Percentiles rank a stretch among this genome's conserved stretches.
Evolutionary conservation across 2,329 filamentous ascomycete genomes (phyloP).

Genomic region (Pseudogymnoascus sp.): DNA sequence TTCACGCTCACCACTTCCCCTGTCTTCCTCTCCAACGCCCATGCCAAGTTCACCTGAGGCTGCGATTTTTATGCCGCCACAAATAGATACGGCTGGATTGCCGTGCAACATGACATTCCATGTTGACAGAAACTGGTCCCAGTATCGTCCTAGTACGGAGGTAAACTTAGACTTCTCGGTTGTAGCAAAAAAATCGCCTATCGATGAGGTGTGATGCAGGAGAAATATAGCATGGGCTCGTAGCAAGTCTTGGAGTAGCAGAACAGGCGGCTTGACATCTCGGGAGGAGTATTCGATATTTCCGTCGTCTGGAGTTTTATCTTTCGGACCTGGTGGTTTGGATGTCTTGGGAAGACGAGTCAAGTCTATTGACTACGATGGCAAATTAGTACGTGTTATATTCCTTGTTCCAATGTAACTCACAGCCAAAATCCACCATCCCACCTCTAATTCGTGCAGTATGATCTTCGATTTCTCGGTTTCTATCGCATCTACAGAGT

Average conservation of each 20-base stretch:
- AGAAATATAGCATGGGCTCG: slow-evolving; percentile 79
- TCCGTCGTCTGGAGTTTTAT: slow-evolving; percentile 17
- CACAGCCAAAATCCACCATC: slow-evolving; percentile 95
- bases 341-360: slow-evolving; percentile 44
- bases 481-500: slow-evolving; percentile 75
- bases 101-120: slow-evolving; percentile 91
- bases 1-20: slow-evolving; percentile 86
- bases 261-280: slow-evolving; percentile 73
- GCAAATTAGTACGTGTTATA: slow-evolving; percentile 13
- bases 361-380: slow-evolving; percentile 65
- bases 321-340: slow-evolving; percentile 26
- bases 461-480: slow-evolving; percentile 83
- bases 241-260: slow-evolving; percentile 72
- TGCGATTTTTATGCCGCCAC: slow-evolving; percentile 77
- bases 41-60: slow-evolving; percentile 86
- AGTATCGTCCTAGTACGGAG: slow-evolving; percentile 66
- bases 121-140: slow-evolving; percentile 58
- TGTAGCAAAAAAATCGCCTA: slow-evolving; percentile 61
- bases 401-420: slow-evolving; percentile 28
- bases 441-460: slow-evolving; percentile 75
- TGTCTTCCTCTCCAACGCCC: slow-evolving; percentile 90
- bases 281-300: slow-evolving; percentile 74
- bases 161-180: slow-evolving; percentile 61
- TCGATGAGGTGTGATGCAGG: slow-evolving; percentile 72
- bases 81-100: slow-evolving; percentile 73